Percentiles rank a stretch among this genome's conserved stretches.
Evolutionary conservation across 768 basidiomycete species (phyloP).

Genomic region (Lactarius evosmus): DNA sequence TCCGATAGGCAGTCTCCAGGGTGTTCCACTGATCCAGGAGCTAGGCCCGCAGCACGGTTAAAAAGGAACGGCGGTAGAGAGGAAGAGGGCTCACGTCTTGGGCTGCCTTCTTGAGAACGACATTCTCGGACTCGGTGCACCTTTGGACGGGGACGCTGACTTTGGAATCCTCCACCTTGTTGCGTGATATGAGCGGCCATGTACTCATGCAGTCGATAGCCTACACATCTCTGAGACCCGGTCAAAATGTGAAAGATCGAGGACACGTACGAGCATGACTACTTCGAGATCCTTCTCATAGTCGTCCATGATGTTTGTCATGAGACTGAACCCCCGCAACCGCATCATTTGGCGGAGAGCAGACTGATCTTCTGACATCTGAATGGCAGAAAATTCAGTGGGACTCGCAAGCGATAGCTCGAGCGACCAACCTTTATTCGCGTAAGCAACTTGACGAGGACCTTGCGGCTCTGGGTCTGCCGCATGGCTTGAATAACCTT

Average conservation of each 20-base stretch:
- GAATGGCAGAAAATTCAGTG: neutral
- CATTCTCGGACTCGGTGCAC: constrained; percentile 54
- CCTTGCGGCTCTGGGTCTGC: constrained; percentile 79
- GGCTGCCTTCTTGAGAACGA: constrained; percentile 54
- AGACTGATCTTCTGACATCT: constrained; percentile 83
- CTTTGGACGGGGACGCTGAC: constrained; percentile 55
- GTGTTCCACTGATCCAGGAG: constrained; percentile 78
- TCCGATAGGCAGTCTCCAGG: constrained; percentile 76
- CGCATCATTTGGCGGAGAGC: constrained; percentile 85
- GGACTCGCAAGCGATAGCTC: neutral
- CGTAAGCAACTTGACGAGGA: constrained; percentile 77
- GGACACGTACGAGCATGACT: constrained; percentile 55
- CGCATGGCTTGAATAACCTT: constrained; percentile 90
- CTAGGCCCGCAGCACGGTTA: constrained; percentile 37
- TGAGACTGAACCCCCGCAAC: constrained; percentile 87
- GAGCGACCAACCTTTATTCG: constrained; percentile 67
- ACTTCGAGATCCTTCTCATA: constrained; percentile 67
- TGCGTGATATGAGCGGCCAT: constrained; percentile 83
- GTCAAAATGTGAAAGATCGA: neutral
- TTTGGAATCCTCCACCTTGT: constrained; percentile 87
- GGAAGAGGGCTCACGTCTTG: constrained; percentile 48
- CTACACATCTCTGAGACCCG: constrained; percentile 35
- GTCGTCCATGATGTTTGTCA: constrained; percentile 86
- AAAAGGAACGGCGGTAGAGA: neutral
- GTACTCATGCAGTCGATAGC: constrained; percentile 61